A percentile compares a stretch with the other conserved stretches of the same genome.
Evolutionary conservation across 805 yeast species (phyloP).

Genomic region (Candida piceae): DNA sequence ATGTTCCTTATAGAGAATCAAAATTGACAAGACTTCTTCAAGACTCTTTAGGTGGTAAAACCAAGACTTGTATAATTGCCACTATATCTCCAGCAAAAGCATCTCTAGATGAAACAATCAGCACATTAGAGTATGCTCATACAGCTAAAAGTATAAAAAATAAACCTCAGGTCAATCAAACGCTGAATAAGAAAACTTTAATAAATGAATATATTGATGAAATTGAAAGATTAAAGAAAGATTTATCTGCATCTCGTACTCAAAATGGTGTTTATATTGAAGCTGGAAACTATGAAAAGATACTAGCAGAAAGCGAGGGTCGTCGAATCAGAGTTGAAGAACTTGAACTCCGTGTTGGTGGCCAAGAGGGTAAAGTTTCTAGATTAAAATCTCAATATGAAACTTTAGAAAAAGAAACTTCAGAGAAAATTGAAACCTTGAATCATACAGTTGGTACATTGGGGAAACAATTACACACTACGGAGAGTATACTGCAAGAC

Average conservation of each 20-base stretch:
- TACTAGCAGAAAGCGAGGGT: constrained; percentile 42
- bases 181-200: constrained; percentile 53
- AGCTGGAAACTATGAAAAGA: constrained; percentile 40
- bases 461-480: background rate
- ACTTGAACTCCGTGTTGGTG: constrained; percentile 41
- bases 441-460: constrained; percentile 4
- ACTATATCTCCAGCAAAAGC: constrained; percentile 79
- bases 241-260: constrained; percentile 55
- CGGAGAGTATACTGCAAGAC: constrained; percentile 1
- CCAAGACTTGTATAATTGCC: constrained; percentile 83
- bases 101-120: constrained; percentile 75
- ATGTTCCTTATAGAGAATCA: constrained; percentile 82
- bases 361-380: constrained; percentile 43
- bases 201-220: constrained; percentile 50
- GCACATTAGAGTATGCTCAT: constrained; percentile 83
- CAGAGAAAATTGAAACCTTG: constrained; percentile 2
- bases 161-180: constrained; percentile 61
- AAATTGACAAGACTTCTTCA: constrained; percentile 74
- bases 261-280: constrained; percentile 67
- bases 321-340: constrained; percentile 45
- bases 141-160: constrained; percentile 79
- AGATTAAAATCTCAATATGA: constrained; percentile 38
- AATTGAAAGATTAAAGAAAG: constrained; percentile 52
- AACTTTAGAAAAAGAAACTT: constrained; percentile 9
- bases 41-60: constrained; percentile 83